These are phyloP conservation scores for Umbelopsis sp. DNA, from an alignment of 192 early-diverging fungal genomes.

Conservation along the genomic window DNA sequence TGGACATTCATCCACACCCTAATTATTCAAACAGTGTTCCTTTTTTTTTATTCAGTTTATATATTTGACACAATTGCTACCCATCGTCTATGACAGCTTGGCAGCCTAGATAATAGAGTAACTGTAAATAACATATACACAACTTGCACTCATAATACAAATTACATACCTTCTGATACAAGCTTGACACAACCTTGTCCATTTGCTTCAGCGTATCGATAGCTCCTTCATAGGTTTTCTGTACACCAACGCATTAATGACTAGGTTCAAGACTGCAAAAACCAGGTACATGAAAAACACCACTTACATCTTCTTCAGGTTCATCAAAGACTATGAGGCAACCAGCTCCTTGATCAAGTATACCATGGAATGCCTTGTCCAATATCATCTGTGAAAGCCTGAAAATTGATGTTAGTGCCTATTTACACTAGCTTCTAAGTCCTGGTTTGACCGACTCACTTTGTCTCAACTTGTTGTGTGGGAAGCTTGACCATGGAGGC, in stretches of 20 bases:
- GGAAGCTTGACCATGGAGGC: constrained; percentile 93
- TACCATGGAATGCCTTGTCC: constrained; percentile 93
- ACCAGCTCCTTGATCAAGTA: constrained; percentile 97
- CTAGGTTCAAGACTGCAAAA: background rate
- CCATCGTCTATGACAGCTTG: constrained; percentile 14
- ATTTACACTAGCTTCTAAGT: background rate
- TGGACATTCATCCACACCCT: background rate
- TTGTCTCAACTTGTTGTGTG: constrained; percentile 90
- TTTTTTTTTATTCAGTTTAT: background rate
- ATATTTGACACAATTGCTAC: constrained; percentile 3
- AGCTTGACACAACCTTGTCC: constrained; percentile 90
- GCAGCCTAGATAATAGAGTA: constrained; percentile 8
- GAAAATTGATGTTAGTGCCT: background rate
- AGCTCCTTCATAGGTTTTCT: constrained; percentile 90
- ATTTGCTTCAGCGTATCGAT: constrained; percentile 98
- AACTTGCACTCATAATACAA: background rate
- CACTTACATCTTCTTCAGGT: constrained; percentile 75
- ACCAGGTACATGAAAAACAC: background rate
- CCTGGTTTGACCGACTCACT: constrained; percentile 43
- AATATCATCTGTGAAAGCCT: constrained; percentile 97
- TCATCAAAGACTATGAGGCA: constrained; percentile 96
- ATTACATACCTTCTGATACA: constrained; percentile 84
- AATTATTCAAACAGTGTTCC: background rate
- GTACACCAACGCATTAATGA: constrained; percentile 2
- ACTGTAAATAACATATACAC: background rate